Evolutionary conservation across 257 asterid genomes (phyloP), one percentile per base, ranked within the genome.

Genomic region (Solanum pimpinellifolium): DNA sequence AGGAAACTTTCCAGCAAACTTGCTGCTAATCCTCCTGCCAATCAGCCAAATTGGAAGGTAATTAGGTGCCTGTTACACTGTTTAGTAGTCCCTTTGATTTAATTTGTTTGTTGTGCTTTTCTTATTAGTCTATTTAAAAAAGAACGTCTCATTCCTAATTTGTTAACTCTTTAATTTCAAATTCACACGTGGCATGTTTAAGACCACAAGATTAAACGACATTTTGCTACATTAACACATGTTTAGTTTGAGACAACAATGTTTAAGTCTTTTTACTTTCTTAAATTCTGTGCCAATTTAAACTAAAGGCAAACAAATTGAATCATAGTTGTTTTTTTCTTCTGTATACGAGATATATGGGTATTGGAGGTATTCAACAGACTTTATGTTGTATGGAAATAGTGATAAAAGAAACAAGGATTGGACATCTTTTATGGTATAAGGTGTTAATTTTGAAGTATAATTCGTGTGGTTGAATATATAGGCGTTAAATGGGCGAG

Each of bases 11-110:
- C 98, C 6, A 95, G 98, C 94, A 97, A 97, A 91, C 98, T 94
- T 86, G 99, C 98, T 78, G 98, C 94, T 74, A 92, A 91, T 90
- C 87, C 93, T 86, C 90, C 94, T 16, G 88, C 86, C 86, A 91
- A 90, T 83, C 98, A 94, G 91, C 98, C 98, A 83, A 94, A 97
- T 88, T 97, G 99, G 99, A 98, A 97, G 99, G 99, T 97, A 91
- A 73, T 16, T 95, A 89, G 46, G 31, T 23, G 10, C 59, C 74
- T 74, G 23, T 25, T 60, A 33, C 7, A 18, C 42, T 66, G 42
- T 25, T 33, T 49, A 20, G 33, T 31, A 33, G 12, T 70, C 21
- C 39, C 77, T 70, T n/a, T 31, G 0, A 33, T 33, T 72, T 23
- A 33, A 72, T 72, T 33, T 72, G 78, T 72, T 20, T 72, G 44